These are phyloP conservation scores for Rachicladosporium sp. DNA, from an alignment of 2,329 filamentous ascomycete species.

Conservation along the genomic window DNA sequence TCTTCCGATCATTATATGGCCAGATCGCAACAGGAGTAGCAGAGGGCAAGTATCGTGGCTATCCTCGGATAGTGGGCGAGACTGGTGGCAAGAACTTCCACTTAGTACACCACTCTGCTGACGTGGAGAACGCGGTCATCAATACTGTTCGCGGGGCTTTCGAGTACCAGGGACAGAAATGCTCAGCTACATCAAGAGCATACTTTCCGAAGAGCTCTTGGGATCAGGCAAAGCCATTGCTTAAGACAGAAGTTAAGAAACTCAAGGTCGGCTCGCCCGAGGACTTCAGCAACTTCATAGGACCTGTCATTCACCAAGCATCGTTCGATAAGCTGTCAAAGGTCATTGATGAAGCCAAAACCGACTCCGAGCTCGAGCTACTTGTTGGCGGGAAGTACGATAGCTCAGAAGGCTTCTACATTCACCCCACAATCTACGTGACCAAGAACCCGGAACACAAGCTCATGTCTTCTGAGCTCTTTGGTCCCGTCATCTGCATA, in stretches of 20 bases:
- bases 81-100: slow-evolving; percentile 92
- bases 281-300: slow-evolving; percentile 65
- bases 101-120: slow-evolving; percentile 62
- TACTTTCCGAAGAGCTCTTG: slow-evolving; percentile 66
- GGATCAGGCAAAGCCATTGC: slow-evolving; percentile 53
- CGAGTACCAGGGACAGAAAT: slow-evolving; percentile 84
- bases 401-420: slow-evolving; percentile 64
- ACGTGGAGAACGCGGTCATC: slow-evolving; percentile 62
- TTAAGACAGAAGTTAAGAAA: slow-evolving; percentile 53
- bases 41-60: slow-evolving; percentile 67
- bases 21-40: slow-evolving; percentile 70
- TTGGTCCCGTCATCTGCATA: slow-evolving; percentile 61
- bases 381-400: slow-evolving; percentile 66
- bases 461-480: slow-evolving; percentile 65
- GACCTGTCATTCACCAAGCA: slow-evolving; percentile 68
- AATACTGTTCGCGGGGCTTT: slow-evolving; percentile 78
- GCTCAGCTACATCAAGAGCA: slow-evolving; percentile 66
- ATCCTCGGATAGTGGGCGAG: slow-evolving; percentile 78
- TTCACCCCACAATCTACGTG: slow-evolving; percentile 69
- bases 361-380: slow-evolving; percentile 57
- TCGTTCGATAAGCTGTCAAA: slow-evolving; percentile 67
- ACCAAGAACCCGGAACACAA: slow-evolving; percentile 61
- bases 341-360: slow-evolving; percentile 65
- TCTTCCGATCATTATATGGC: slow-evolving; percentile 79
- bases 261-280: slow-evolving; percentile 59